Percentiles rank a stretch among this genome's conserved stretches.
Conservation (phyloP, 768 basidiomycete genomes). For the Naematelia aurantialba region DNA sequence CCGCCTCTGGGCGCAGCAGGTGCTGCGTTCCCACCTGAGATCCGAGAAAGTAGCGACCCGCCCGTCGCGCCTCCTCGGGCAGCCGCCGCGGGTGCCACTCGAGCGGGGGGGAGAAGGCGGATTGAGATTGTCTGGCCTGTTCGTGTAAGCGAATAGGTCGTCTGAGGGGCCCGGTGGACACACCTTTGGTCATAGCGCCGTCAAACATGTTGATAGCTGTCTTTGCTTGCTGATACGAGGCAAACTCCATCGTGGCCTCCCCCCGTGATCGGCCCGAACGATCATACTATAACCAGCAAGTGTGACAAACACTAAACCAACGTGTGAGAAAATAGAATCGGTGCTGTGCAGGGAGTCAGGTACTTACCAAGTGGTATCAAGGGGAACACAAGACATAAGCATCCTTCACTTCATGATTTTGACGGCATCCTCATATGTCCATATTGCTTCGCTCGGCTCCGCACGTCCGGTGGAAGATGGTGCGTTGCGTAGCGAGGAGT, state of each 20-base stretch:
- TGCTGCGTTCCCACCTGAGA: slow-evolving; percentile 22
- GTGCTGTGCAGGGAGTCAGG: background rate
- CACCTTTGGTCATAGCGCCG: slow-evolving; percentile 85
- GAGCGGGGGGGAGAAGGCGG: slow-evolving; percentile 32
- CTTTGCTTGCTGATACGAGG: slow-evolving; percentile 72
- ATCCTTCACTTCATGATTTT: slow-evolving; percentile 8
- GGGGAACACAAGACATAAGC: slow-evolving; percentile 8
- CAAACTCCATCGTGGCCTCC: slow-evolving; percentile 72
- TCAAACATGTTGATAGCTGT: slow-evolving; percentile 78
- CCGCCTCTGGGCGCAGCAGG: slow-evolving; percentile 9
- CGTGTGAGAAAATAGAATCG: too few species aligned
- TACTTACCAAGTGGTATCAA: background rate
- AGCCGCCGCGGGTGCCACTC: slow-evolving; percentile 11
- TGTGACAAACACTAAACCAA: slow-evolving; percentile 1
- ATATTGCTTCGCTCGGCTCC: background rate
- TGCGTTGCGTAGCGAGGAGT: background rate
- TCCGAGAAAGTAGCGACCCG: slow-evolving; percentile 32
- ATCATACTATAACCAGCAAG: slow-evolving; percentile 67
- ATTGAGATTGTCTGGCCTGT: slow-evolving; percentile 46
- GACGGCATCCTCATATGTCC: background rate
- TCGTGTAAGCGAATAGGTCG: background rate
- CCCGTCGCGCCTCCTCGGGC: slow-evolving; percentile 15
- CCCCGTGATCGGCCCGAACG: slow-evolving; percentile 89
- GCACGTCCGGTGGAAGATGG: background rate
- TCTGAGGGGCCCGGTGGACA: too few species aligned